Evolutionary conservation across 1,139 yeast genomes (phyloP), one percentile per base, ranked within the genome.

Genomic region (Sugiyamaella grinbergsii): DNA sequence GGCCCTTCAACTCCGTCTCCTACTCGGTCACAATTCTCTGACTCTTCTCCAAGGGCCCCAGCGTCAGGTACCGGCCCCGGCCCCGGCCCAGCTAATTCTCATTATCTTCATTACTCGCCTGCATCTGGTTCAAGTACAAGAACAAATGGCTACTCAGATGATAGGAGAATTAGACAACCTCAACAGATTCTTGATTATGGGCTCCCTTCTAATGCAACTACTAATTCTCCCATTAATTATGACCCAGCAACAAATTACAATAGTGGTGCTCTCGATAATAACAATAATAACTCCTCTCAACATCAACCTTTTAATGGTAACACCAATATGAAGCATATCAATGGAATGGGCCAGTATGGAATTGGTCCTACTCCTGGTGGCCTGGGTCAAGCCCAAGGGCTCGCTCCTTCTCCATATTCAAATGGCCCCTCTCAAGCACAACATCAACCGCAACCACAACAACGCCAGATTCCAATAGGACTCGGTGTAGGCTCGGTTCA

Each of bases 361-460:
- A 18, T 16, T 10, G 22, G 19, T 6, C 16, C 18, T 13, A 4
- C 10, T 16, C 19, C 43, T 28, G 24, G 34, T 15, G 22, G n/a
- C n/a, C n/a, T 34, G 3, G 34, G 23, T 16, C 37, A 24, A 20
- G 3, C 36, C 10, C 49, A 31, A 19, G 43, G 23, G 10, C 34
- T 33, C n/a, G 37, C 37, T 15, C 37, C 43, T 5, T 26, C 43
- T 28, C 43, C 43, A 4, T 40, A 40, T 40, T 11, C 43, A 28
- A 40, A 40, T 29, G 43, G 38, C n/a, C 39, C 47, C 15, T 58
- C 43, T 20, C 60, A 26, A 36, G 54, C 36, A 26, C 36, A 22
- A 13, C 49, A 45, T 20, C 60, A 26, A 36, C 55, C 36, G 22
- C 36, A 22, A 13, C 49, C 40, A 13, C 50, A 39, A n/a, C 53